Base-by-base conservation (phyloP, 768 basidiomycete genomes). In the Lyophyllum atratum region DNA sequence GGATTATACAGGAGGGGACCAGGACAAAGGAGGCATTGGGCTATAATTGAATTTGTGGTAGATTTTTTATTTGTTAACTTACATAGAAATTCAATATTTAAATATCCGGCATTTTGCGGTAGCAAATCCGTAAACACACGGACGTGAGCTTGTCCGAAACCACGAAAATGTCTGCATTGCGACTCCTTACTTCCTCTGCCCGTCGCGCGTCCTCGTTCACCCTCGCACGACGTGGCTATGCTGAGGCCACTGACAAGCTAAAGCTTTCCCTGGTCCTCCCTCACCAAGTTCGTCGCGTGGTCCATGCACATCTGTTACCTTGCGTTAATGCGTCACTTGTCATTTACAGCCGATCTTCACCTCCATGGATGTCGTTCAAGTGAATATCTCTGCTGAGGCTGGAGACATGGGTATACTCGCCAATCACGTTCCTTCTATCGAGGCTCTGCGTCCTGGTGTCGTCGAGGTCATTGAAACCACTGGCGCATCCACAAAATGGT, bases 331-430 rank as follows among this genome's bases (percentile, higher is more conserved):
- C 34, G 53, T 68, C 59, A 45, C 42, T 14, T 15, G 39, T 19
- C n/a, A 40, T 56, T 21, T 45, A 34, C 60, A 99, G 96, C 80
- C 95, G 53, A 86, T 99, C 73, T 98, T 87, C 84, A 85, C 84
- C 58, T 94, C 95, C 22, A 74, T 85, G 65, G 95, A 95, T 73
- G 96, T 98, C 56, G 85, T 92, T 21, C 96, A 98, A 75, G 96
- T 99, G 64, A 98, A 98, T 78, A 78, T 98, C 66, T 79, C 95
- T 33, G 97, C 95, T 39, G 92, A 88, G 54, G 88, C 93, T 3
- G 97, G 97, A 68, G 95, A 98, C 76, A 98, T 98, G 95, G 97
- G 97, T 81, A 92, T 99, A 66, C 87, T 99, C 59, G 93, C 96
- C 66, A 97, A 96, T 83, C 97, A 99, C 76, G 95, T 98, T 54